Base-by-base conservation (phyloP, 495 filamentous ascomycete species). In the Cryomyces antarcticus region DNA sequence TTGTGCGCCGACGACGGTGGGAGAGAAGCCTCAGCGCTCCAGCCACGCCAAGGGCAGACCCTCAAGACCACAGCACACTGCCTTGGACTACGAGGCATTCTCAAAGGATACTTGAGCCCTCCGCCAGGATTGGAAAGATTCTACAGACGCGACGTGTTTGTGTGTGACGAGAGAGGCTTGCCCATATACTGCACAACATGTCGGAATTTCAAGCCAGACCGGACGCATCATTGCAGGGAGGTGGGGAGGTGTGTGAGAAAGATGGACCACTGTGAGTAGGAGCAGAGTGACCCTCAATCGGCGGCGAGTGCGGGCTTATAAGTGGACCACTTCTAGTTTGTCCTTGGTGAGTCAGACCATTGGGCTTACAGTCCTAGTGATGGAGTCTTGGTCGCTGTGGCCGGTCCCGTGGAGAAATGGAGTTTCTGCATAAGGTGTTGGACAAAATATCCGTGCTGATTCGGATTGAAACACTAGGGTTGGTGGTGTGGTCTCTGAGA, bases 401-500 rank as follows among this genome's bases (percentile, higher is more conserved):
- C 17, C 17, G 17, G 17, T 24, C 17, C 17, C 17, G 2, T 24
- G 2, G 17, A 24, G 2, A 24, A 2, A 2, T 24, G 17, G 17
- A 24, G 17, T 24, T 1, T 24, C 17, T 24, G 17, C 17, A 2
- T 24, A 24, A 24, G 17, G 17, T 2, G 17, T 2, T 1, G 2
- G 17, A 24, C 17, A 24, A 24, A 24, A 24, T 2, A 24, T 24
- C 17, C 17, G 28, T 10, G 40, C 34, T 31, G 29, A 39, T 31
- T 17, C 38, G 30, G 35, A 44, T 37, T 38, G 7, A 10, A 39
- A 17, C 36, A 58, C 7, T 39, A 72, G 75, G 84, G 86, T 92
- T 41, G 87, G 87, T 24, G 87, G 87, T 12, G 76, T 92, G 41
- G 75, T 95, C 7, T 80, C 75, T 0, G 87, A 93, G 53, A 86